These are phyloP conservation scores for Penicillium goetzii DNA, from an alignment of 495 filamentous ascomycete genomes.

Conservation along the genomic window DNA sequence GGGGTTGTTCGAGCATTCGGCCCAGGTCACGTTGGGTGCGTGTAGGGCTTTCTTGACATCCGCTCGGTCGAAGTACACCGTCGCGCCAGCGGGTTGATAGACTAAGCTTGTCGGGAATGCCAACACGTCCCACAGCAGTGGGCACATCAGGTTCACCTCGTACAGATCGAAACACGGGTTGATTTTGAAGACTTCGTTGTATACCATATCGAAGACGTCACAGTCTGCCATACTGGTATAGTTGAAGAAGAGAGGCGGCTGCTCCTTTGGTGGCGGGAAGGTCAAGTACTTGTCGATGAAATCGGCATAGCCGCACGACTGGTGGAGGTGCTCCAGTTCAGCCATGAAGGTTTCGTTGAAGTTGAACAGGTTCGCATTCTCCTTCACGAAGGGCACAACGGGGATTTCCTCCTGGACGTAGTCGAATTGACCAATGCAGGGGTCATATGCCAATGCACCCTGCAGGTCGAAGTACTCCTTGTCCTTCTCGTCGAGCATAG, in stretches of 20 bases:
- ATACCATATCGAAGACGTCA: conserved; percentile 54
- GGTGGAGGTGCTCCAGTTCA: conserved; percentile 50
- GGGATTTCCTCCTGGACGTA: conserved; percentile 46
- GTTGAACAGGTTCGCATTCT: conserved; percentile 58
- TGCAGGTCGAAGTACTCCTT: conserved; percentile 52
- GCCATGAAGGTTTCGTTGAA: conserved; percentile 59
- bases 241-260: conserved; percentile 45
- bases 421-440: conserved; percentile 47
- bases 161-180: conserved; percentile 70
- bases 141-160: conserved; percentile 52
- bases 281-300: conserved; percentile 59
- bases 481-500: conserved; percentile 54
- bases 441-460: conserved; percentile 49
- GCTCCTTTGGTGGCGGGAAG: conserved; percentile 54
- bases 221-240: conserved; percentile 44
- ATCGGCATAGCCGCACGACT: conserved; percentile 59
- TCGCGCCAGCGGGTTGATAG: conserved; percentile 46
- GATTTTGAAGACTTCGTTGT: conserved; percentile 46
- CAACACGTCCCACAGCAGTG: conserved; percentile 52
- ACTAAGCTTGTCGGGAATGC: conserved; percentile 48
- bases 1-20: conserved; percentile 40
- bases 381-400: conserved; percentile 51
- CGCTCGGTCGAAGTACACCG: conserved; percentile 59
- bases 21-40: conserved; percentile 53
- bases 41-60: conserved; percentile 64